phyloP scores from a whole-genome alignment of 1,284 basidiomycete genomes.

The Flammula alnicola region DNA sequence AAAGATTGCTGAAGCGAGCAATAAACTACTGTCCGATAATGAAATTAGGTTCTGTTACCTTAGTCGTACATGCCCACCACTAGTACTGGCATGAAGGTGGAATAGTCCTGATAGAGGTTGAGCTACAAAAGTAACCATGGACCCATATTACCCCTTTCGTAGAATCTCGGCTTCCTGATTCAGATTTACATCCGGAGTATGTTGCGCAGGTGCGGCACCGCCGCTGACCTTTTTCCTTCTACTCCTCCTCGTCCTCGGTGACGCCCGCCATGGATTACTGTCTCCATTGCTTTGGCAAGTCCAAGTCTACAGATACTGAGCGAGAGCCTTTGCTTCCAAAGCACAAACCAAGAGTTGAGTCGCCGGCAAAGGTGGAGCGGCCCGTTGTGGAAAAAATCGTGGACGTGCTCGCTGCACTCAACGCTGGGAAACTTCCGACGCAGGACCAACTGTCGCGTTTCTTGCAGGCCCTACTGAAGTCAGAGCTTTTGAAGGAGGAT shows the following conservation, averaged over 20 bases:
- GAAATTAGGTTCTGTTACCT: too few relatives aligned
- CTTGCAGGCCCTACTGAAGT: conserved; percentile 36
- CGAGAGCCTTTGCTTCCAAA: conserved; percentile 34
- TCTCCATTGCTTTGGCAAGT: conserved; percentile 25
- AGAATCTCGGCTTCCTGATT: conserved; percentile 4
- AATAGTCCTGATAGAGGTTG: too few relatives aligned
- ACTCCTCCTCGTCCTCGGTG: conserved; percentile 4
- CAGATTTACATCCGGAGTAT: conserved; percentile 13
- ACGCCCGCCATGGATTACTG: conserved; percentile 28
- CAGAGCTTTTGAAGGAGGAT: conserved; percentile 35
- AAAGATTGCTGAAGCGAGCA: too few relatives aligned
- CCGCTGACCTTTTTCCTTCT: too few relatives aligned
- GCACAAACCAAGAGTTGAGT: background rate
- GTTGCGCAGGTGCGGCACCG: too few relatives aligned
- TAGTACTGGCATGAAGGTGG: too few relatives aligned
- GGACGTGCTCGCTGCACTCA: conserved; percentile 46
- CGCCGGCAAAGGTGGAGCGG: background rate
- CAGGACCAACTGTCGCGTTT: conserved; percentile 45
- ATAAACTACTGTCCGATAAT: too few relatives aligned
- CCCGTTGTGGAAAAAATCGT: conserved; percentile 40
- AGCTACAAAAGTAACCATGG: background rate
- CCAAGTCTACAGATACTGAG: conserved; percentile 20
- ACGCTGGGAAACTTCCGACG: conserved; percentile 51
- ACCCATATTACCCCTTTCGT: conserved; percentile 1
- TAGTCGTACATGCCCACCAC: too few relatives aligned